Evolutionary conservation across 2,329 filamentous ascomycete species (phyloP).

Genomic region (Alternaria brassicicola): DNA sequence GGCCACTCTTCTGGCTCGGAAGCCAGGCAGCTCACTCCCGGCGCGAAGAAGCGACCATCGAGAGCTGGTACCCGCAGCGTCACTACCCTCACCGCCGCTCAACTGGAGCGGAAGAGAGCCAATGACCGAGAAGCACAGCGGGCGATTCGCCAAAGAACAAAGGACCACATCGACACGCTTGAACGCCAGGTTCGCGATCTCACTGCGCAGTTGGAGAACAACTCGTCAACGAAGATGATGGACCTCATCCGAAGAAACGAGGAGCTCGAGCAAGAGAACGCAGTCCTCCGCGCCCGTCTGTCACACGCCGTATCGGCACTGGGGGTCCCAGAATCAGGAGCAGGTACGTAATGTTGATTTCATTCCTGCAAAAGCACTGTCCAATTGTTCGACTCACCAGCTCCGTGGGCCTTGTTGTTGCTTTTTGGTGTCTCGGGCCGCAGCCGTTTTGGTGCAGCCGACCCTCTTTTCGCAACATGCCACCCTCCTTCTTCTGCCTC

Average conservation of each 20-base stretch:
- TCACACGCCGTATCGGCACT: conserved; percentile 52
- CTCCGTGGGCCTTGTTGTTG: conserved; percentile 23
- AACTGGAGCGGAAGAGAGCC: conserved; percentile 64
- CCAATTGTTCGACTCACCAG: conserved; percentile 29
- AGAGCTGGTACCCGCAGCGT: conserved; percentile 64
- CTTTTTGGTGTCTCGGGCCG: conserved; percentile 38
- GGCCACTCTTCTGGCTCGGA: conserved; percentile 50
- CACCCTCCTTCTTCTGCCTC: conserved; percentile 16
- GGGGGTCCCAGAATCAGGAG: conserved; percentile 43
- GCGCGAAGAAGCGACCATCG: conserved; percentile 56
- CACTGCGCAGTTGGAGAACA: conserved; percentile 54
- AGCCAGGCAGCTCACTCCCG: conserved; percentile 45
- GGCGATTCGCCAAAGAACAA: conserved; percentile 64
- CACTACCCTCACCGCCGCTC: conserved; percentile 62
- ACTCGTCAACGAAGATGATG: conserved; percentile 54
- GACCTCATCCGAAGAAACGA: conserved; percentile 60
- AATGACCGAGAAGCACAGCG: conserved; percentile 67
- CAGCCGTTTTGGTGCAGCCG: conserved; percentile 32
- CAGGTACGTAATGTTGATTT: conserved; percentile 43
- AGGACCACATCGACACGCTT: conserved; percentile 64
- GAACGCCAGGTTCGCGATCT: conserved; percentile 62
- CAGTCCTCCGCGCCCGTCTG: conserved; percentile 58
- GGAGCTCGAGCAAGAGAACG: conserved; percentile 61
- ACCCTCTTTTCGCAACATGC: conserved; percentile 26
- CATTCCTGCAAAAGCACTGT: conserved; percentile 30